Base-by-base conservation (phyloP, 805 yeast species). In the Tetrapisispora pingtungensis region DNA sequence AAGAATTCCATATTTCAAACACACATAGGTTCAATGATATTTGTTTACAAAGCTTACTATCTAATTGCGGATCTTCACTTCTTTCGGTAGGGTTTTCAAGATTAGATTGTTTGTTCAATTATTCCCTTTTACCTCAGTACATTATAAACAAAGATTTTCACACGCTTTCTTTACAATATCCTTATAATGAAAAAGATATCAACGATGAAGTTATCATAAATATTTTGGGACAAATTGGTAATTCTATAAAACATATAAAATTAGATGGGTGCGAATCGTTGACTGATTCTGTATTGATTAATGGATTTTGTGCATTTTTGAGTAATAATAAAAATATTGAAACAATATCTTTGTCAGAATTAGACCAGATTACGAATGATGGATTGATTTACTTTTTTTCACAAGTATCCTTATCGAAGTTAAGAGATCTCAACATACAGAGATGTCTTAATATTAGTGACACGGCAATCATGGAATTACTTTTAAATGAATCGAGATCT, bases 1-100 rank as follows among this genome's bases (percentile, higher is more conserved):
- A 64, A 20, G 66, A 68, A 36, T 77, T 93, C 51, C 80, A 80
- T 49, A 59, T 93, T 10, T 69, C 79, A 32, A 85, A 87, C 56
- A 90, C 97, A 1, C 96, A 90, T 59, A 70, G 97, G 44, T 80
- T 93, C 50, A 73, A 79, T 13, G 75, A 81, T 45, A 80, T 75
- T 40, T 78, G 88, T 0, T 59, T 90, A 22, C 71, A 77, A 3
- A 61, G 78, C 17, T 57, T 93, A 36, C 66, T 84, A 17, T 82
- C 76, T 38, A 73, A 73, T 44, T 77, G 88, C 57, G 77, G 78
- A n/a, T 52, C 67, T 0, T 68, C 69, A 20, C 59, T 93, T 32
- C 71, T 70, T n/a, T 65, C 70, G 4, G 64, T 93, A 33, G 72
- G 78, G 31, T 59, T 93, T 22, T 73, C 82, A 6, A 67, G 90